Base-by-base conservation (phyloP, 352 stramenopile species). In the Elongisporangium prolatum region DNA sequence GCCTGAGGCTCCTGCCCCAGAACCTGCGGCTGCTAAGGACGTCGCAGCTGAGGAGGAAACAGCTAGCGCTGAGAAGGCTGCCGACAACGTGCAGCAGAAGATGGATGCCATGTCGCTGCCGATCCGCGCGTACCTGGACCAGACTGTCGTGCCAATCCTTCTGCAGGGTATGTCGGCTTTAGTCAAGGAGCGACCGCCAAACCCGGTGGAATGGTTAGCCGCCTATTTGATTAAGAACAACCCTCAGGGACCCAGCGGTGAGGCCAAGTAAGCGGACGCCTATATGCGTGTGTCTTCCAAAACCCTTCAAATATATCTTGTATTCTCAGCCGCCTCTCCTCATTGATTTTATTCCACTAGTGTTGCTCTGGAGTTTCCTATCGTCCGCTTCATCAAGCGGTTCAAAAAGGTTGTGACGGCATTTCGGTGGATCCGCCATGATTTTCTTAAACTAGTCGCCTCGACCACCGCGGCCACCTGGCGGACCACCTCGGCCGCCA, bases 111-210 rank as follows among this genome's bases (percentile, higher is more conserved):
- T 97, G 61, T 79, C 80, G 21, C 74, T 99, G 37, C 96, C 97
- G 4, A 99, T 99, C 68, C 93, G 97, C 58, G 94, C 96, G 28
- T 99, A 99, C 68, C 74, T 99, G 61, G 97, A 99, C 79, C 95
- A 99, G 70, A 99, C 96, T 0, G 97, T 99, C 18, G 96, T 99
- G 73, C 97, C 97, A n/a, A 98, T 99, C 73, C 69, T 99, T 52
- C 77, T 99, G 49, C 95, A 99, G 67, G 97, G 97, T 57, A 98
- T 99, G 97, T 98, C 91, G 34, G 91, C 97, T 59, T 80, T 99
- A 22, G 97, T 98, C 51, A 98, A 98, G 72, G 96, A 99, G 80
- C 93, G 97, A 60, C 96, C 96, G 37, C 63, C 88, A 4, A 98
- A 99, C 75, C 97, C 97, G 37, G 91, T 99, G 52, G 95, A 99